Base-by-base conservation (phyloP, 192 early-diverging fungal genomes). In the Umbelopsis ramanniana region DNA sequence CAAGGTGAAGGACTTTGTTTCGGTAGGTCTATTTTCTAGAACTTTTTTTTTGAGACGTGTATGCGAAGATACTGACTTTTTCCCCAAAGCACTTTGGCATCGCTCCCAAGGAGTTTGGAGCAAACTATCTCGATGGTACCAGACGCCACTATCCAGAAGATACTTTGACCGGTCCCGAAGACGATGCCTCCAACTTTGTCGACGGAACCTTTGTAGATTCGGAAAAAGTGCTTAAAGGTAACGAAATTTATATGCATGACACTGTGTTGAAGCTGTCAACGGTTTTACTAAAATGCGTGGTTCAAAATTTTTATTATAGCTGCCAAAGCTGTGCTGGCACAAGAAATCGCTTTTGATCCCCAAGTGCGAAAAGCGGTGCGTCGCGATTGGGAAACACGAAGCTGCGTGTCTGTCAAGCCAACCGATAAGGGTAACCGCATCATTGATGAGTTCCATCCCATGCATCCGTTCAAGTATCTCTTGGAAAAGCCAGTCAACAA, bases 391-490 rank as follows among this genome's bases (percentile, higher is more conserved):
- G 84, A 86, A 67, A 75, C 77, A 21, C 80, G 91, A 67, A 93
- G 90, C 37, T 84, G 86, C 33, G 84, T 97, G 12, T 83, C 84
- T 24, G 90, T 94, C 26, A 85, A 79, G 26, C 94, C 96, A 2
- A 99, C 96, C 3, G 90, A 91, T 38, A 91, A 90, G 67, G 97
- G 96, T 0, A 73, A 82, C 26, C 82, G 70, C 35, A 89, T 90
- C 68, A 95, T 99, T 68, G 89, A 93, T 48, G 86, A 86, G 12
- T 79, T 87, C 14, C 95, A 97, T 69, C 87, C 91, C 1, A 93
- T 90, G 66, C 79, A 72, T 21, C 87, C 89, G 6, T 96, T 96
- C 85, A 96, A 97, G 85, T 97, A 90, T 46, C 72, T 99, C 54
- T 74, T 77, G 17, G 84, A 90, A 40, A 97, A 96, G 76, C 93